Evolutionary conservation across 2,329 filamentous ascomycete genomes (phyloP), one percentile per base, ranked within the genome.

Genomic region (Incumbomyces lentus): DNA sequence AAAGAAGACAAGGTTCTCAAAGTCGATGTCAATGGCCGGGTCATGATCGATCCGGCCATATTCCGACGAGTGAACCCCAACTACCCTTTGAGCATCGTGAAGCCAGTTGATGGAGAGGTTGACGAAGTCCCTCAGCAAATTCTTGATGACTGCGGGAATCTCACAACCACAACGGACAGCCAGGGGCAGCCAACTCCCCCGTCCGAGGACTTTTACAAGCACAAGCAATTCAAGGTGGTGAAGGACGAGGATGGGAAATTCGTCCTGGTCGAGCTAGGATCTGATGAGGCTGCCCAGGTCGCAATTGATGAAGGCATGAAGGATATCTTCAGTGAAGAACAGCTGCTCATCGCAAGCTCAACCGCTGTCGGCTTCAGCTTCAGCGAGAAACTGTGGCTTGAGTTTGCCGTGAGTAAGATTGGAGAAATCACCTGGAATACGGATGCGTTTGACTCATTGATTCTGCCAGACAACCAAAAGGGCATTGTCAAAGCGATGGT

Each of bases 331-430:
- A 84, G 75, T 0, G 85, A 92, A 40, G 86, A 93, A 51, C 85
- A 95, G 55, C 82, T 92, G 18, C 70, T 95, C 5, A 82, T 93
- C 40, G 81, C 87, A 1, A 90, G 85, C 1, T 84, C 88, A 0
- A 81, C 93, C 0, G 85, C 94, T 0, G 74, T 93, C 1, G 89
- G 88, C 0, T 95, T 94, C 57, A 79, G 86, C 1, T 93, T 95
- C 62, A 79, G 78, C 1, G 86, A 94, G 64, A 95, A 94, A 66
- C 71, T 86, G 8, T 95, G 88, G 89, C 75, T 94, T 0, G 86
- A 95, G 61, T 87, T 95, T 57, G 81, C 80, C 0, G 81, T 95
- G 16, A 85, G 83, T 0, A 40, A 82, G 1, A 75, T 95, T 51
- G 76, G 78, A 37, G 84, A 93, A 3, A 90, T 95, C 51, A 74